Base-by-base conservation (phyloP, 257 asterid species). In the Craterostigma plantagineum region DNA sequence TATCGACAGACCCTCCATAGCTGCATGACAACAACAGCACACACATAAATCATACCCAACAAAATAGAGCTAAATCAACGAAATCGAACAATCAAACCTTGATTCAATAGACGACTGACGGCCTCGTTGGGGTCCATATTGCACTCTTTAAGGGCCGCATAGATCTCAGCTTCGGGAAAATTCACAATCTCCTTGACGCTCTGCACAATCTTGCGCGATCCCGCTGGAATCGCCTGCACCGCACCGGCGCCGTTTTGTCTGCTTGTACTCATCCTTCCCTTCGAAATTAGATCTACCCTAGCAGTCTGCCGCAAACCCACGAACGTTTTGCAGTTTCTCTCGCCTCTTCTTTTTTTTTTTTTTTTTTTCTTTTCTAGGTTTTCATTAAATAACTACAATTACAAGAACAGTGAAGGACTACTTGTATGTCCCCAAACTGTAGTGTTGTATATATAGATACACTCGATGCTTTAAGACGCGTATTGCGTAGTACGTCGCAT, bases 111-210 rank as follows among this genome's bases (percentile, higher is more conserved):
- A 56, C 92, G 81, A 68, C 65, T 76, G 38, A 82, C 79, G 42
- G 97, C 80, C 56, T 82, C 95, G 62, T 87, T 79, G 34, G 97
- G 97, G 85, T 87, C 95, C 97, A 87, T 87, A 70, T 87, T 73
- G 60, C 97, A 87, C 18, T 87, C 97, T 69, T 76, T 79, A 37
- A 87, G 93, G 43, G 76, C 45, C 11, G 90, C 93, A 66, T 87
- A 87, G 86, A 87, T 87, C 93, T 87, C 97, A 52, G 67, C 68
- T 13, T 82, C 97, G 7, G 97, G 53, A 50, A 71, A 73, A 63
- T 62, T 70, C 33, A 87, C 93, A 49, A 87, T 82, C 76, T 82
- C 97, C 68, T 78, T 86, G 71, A 86, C 67, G 66, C 93, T 86
- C 67, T 63, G 76, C 33, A 86, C 97, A 48, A 87, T 62, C 76